Evolutionary conservation across 2,329 filamentous ascomycete species (phyloP), one percentile per base, ranked within the genome.

Genomic region (Passalora sequoiae): DNA sequence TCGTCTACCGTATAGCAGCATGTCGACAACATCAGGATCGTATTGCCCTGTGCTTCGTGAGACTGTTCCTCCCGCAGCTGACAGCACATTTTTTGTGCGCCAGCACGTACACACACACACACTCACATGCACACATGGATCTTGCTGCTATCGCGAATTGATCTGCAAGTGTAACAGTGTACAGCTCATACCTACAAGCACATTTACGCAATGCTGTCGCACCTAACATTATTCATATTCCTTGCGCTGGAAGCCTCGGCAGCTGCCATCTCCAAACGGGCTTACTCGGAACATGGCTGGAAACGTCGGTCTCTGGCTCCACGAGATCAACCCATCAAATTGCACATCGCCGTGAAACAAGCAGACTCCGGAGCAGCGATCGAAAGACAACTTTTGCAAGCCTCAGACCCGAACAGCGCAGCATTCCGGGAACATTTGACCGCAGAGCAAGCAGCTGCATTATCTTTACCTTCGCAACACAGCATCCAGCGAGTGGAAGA

Each of bases 341-440:
- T 56, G 4, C 53, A 56, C n/a, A 46, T 56, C 27, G 53, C 52
- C 8, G 13, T 55, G 4, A 44, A 46, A 7, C 51, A 51, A 24
- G 44, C 39, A 12, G 44, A 56, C 22, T 27, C 38, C 20, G 51
- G 49, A 6, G 38, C 43, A 13, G 51, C 25, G 6, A 38, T 50
- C 20, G 45, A 46, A 31, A 37, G 43, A 16, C 42, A 38, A 27
- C 40, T 53, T 1, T 3, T 45, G 1, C 27, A 43, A 4, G 41
- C 39, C 7, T 49, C 49, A 12, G 30, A 53, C 35, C 53, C 51
- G 7, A 13, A 37, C 4, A 49, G 39, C 25, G 19, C 41, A 10
- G 29, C n/a, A 6, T 54, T 49, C 31, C 43, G 53, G 20, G 41
- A 48, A 22, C 51, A 56, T 46, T 15, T 56, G 1, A 32, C 43